Percentiles rank a stretch among this genome's conserved stretches.
These are phyloP conservation scores for Aspergillus ustus DNA, from an alignment of 2,329 filamentous ascomycete genomes.

Conservation along the genomic window DNA sequence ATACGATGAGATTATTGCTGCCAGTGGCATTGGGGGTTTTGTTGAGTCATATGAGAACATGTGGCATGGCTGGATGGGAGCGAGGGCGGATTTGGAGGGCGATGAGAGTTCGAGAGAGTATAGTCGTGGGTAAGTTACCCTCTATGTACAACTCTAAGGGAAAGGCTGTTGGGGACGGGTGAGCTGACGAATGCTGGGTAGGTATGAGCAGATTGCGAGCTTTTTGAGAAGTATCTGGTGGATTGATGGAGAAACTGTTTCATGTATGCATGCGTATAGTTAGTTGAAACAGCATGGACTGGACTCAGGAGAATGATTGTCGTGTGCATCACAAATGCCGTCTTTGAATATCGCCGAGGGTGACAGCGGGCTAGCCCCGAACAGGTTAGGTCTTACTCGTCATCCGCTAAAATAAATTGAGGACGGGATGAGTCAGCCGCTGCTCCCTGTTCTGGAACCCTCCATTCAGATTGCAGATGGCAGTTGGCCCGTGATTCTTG, in stretches of 20 bases:
- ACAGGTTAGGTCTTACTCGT: not conserved
- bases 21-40: conserved; percentile 58
- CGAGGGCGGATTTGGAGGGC: conserved; percentile 63
- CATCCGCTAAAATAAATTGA: not conserved
- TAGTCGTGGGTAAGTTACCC: conserved; percentile 54
- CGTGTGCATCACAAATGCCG: not conserved
- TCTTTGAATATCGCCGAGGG: not conserved
- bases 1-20: conserved; percentile 57
- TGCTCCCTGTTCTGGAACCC: conserved; percentile 8
- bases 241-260: not conserved
- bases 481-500: not conserved
- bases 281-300: not conserved
- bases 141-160: not conserved
- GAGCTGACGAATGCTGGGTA: not conserved
- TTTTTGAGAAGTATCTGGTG: conserved; percentile 32
- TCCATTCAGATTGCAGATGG: conserved; percentile 11
- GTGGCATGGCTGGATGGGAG: conserved; percentile 77
- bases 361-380: not conserved
- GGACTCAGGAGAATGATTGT: not conserved
- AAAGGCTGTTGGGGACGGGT: not conserved
- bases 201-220: conserved; percentile 27
- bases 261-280: not conserved
- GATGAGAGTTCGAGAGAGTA: conserved; percentile 62
- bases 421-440: conserved; percentile 3
- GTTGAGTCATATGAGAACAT: conserved; percentile 70